Evolutionary conservation across 305 asterid genomes (phyloP).

Genomic region (Ajuga reptans): DNA sequence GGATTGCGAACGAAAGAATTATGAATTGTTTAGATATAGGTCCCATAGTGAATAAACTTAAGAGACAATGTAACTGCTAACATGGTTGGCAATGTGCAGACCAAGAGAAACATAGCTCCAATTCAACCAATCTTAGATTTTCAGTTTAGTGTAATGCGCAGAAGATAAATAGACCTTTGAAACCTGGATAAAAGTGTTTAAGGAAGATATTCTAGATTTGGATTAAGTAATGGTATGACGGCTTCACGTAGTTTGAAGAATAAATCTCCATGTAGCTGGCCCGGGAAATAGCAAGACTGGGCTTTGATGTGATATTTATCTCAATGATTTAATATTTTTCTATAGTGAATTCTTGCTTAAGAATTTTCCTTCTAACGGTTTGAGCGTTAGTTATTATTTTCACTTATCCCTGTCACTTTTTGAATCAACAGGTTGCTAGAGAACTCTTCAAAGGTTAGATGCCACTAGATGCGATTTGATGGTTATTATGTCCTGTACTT

Average conservation of each 20-base stretch:
- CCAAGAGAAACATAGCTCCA: neutral
- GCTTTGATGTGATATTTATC: neutral
- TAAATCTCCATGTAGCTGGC: neutral
- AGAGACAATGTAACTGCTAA: neutral
- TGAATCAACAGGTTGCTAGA: constrained; percentile 54
- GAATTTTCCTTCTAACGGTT: neutral
- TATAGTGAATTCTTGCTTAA: constrained; percentile 1
- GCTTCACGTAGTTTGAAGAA: neutral
- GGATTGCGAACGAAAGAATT: neutral
- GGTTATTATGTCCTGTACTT: neutral
- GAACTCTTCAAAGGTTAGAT: constrained; percentile 58
- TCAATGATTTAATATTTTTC: constrained; percentile 1
- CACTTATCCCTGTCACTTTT: constrained; percentile 24
- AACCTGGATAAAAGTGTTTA: neutral
- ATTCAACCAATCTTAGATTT: neutral
- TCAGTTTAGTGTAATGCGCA: neutral
- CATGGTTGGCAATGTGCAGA: neutral
- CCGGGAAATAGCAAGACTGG: neutral
- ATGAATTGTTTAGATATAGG: neutral
- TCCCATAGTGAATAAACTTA: neutral
- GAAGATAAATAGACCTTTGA: neutral
- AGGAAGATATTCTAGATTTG: neutral
- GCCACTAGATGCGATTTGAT: constrained; percentile 15
- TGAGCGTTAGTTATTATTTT: neutral
- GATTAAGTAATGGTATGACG: neutral